A percentile compares a stretch with the other conserved stretches of the same genome.
phyloP scores from a whole-genome alignment of 352 stramenopile species.

The Phytophthora chlamydospora region DNA sequence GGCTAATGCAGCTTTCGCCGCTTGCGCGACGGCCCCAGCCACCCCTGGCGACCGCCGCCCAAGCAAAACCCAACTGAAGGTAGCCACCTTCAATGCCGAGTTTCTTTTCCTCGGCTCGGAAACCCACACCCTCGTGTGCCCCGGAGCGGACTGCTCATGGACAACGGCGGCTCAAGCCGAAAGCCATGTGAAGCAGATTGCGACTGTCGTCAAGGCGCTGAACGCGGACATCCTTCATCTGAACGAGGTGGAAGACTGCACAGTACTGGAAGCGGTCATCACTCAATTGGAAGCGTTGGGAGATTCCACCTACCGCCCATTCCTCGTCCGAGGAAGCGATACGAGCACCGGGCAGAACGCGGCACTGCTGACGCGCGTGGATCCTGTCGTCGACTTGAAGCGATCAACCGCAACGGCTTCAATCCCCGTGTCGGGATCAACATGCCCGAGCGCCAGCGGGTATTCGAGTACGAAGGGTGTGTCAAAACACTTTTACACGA shows the following conservation, averaged over 20 bases:
- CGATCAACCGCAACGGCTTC: conserved; percentile 37
- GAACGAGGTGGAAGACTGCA: conserved; percentile 69
- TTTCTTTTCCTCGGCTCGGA: conserved; percentile 61
- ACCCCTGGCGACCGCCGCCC: conserved; percentile 47
- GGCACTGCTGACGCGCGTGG: conserved; percentile 65
- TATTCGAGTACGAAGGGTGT: conserved; percentile 56
- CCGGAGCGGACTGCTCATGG: conserved; percentile 61
- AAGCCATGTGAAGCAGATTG: conserved; percentile 60
- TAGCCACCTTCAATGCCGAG: conserved; percentile 67
- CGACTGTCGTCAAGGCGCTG: conserved; percentile 51
- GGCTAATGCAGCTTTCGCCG: conserved; percentile 45
- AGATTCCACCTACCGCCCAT: conserved; percentile 67
- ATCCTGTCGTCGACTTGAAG: conserved; percentile 54
- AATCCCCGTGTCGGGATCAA: conserved; percentile 60
- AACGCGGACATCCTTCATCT: conserved; percentile 74
- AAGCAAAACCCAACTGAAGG: conserved; percentile 61
- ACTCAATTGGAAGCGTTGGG: conserved; percentile 47
- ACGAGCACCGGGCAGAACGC: conserved; percentile 74
- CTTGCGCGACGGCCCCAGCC: conserved; percentile 51
- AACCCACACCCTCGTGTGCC: conserved; percentile 50
- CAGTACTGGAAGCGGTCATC: conserved; percentile 58
- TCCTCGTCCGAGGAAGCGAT: conserved; percentile 61
- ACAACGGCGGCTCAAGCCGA: conserved; percentile 42
- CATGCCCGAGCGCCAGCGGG: conserved; percentile 47
- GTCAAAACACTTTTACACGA: conserved; percentile 78